Evolutionary conservation across 176 grass and related monocot species (phyloP), one percentile per base, ranked within the genome.

Genomic region (Aegilops umbellulata): DNA sequence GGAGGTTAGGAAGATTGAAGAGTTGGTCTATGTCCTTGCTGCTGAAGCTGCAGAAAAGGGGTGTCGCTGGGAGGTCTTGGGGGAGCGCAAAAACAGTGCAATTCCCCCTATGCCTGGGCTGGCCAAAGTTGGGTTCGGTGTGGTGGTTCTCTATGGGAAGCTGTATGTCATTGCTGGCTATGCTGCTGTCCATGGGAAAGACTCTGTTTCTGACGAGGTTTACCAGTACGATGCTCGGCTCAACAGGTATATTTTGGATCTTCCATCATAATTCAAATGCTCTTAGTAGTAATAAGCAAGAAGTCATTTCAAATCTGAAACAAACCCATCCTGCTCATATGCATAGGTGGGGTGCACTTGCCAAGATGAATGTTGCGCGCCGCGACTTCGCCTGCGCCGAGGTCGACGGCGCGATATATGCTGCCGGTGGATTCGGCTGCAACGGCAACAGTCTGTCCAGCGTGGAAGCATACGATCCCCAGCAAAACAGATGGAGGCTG

Each of bases 201-300:
- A 90, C 23, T 74, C 11, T 80, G 91, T 89, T 57, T 95, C 89
- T 14, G 73, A 95, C 65, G 93, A 98, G 32, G 89, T 90, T 73
- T 92, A 90, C 65, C 74, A 84, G 13, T 98, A 98, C 5, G 87
- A 98, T 89, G 94, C 91, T 25, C 80, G 89, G 64, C 88, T 98
- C 32, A 98, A 98, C 79, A 86, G 88, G 95, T 98, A 66, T 13
- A 47, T 27, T 49, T 83, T 57, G 7, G 1, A 31, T 63, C 31
- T 4, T 27, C 13, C 3, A 74, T 46, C 1, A 8, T 26, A 74
- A 41, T 3, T 13, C 16, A 9, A 32, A 30, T 47, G 44, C 44
- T 15, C 44, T 1, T 14, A 15, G 39, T 41, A 41, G 10, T 41
- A 41, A 41, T 41, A 39, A 39, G 38, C 38, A 39, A 39, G 38